Base-by-base conservation (phyloP, 2,329 filamentous ascomycete species). In the Aspergillus aculeatus region DNA sequence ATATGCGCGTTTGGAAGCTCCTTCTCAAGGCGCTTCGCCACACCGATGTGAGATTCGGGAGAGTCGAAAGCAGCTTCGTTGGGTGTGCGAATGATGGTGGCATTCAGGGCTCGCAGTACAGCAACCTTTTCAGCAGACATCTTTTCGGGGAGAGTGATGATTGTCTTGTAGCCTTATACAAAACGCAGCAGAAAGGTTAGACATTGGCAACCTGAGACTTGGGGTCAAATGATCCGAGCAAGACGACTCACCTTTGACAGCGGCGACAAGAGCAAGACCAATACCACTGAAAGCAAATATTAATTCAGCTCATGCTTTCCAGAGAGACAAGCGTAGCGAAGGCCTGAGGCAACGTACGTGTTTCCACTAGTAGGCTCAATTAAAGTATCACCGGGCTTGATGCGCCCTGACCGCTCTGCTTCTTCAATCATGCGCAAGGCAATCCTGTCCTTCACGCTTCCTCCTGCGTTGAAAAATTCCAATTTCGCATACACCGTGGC, bases 111-210 rank as follows among this genome's bases (percentile, higher is more conserved):
- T 69, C 92, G 90, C 63, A 99, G 84, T 29, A 99, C 95, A 2
- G 94, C 90, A 44, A 99, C 95, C 79, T 99, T 99, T 79, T 99
- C 95, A 51, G 92, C 90, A 1, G 92, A 97, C 95, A 99, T 99
- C 83, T 99, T 99, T 81, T 99, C 95, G 54, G 95, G 95, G 50
- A 99, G 86, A 11, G 95, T 99, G 77, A 99, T 99, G 79, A 99
- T 98, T 47, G 93, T 96, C 79, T 94, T 94, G 84, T 98, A 99
- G 66, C 93, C 77, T 78, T 49, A 4, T 48, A 12, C n/a, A 23
- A 47, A 47, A 21, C 50, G 38, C 24, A 32, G 23, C 10, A 32
- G 11, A 31, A 12, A 24, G 7, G 51, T 58, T 19, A 56, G 60
- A 48, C 9, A 48, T 44, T 10, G 11, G 31, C 47, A 55, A 41